Evolutionary conservation across 2,329 filamentous ascomycete genomes (phyloP), one percentile per base, ranked within the genome.

Genomic region (Talaromyces pinophilus): DNA sequence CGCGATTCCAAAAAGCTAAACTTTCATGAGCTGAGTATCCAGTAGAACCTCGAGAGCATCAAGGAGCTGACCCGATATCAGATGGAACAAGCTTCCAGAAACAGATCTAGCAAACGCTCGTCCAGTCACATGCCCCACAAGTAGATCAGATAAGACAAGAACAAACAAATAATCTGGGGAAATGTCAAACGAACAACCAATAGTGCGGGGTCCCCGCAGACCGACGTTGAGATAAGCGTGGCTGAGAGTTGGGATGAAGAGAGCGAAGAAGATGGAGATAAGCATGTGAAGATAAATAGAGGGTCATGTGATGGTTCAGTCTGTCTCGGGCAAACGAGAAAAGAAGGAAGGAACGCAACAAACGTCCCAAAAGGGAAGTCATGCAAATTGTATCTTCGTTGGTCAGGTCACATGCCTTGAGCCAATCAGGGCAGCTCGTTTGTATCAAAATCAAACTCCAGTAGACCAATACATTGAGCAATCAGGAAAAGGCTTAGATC

Each of bases 1-100:
- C 6, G 0, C 1, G 1, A 2, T 15, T 13, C 4, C 17, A 15
- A 2, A 11, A 22, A 38, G 4, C 30, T 22, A 7, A 13, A 7
- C 30, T 33, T 57, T 22, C n/a, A 38, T 2, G 5, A 38, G 10
- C 17, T 0, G 13, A 11, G 3, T 38, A 38, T 19, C 17, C 19
- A 19, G 10, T 19, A 15, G 3, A 57, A 57, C 3, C n/a, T 13
- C 1, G n/a, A 22, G 8, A 38, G 13, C n/a, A 30, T 57, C 1
- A 38, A 30, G 33, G 17, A 13, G 1, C 6, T 11, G 11, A 2
- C 10, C 35, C n/a, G 30, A 38, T 15, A 57, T 57, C 54, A 57
- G 54, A 57, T 38, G 10, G 15, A 17, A 33, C 28, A 35, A 11
- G n/a, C 30, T 19, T 19, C 30, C 52, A 35, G n/a, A n/a, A 35